phyloP scores from a whole-genome alignment of 345 rosid genomes.

The Punica granatum region DNA sequence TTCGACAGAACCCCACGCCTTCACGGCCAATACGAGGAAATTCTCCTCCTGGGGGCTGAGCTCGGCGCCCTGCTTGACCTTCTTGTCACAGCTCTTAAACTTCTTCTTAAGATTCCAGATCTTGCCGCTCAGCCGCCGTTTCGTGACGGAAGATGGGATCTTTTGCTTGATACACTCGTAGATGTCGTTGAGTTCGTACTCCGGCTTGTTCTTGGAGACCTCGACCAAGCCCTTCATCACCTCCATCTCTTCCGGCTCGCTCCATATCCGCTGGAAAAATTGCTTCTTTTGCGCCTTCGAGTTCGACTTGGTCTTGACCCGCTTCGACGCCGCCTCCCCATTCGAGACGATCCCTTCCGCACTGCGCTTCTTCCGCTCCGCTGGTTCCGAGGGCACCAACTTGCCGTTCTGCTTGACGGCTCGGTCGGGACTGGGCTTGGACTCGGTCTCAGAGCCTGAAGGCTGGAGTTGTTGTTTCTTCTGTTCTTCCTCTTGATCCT shows the following conservation, averaged over 20 bases:
- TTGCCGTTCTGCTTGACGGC: slow-evolving; percentile 1
- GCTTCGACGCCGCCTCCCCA: background rate
- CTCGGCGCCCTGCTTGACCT: background rate
- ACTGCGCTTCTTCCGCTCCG: background rate
- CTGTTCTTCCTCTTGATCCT: too few species aligned
- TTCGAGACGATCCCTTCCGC: too few species aligned
- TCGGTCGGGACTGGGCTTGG: background rate
- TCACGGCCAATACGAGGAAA: background rate
- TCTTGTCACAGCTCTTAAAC: background rate
- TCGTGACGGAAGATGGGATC: background rate
- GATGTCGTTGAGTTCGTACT: background rate
- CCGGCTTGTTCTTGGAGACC: slow-evolving; percentile 6
- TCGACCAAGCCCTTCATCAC: slow-evolving; percentile 3
- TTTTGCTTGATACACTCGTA: slow-evolving; percentile 1
- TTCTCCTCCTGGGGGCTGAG: slow-evolving; percentile 9
- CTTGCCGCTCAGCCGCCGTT: slow-evolving; percentile 1
- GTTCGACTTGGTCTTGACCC: background rate
- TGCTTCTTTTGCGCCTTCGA: background rate
- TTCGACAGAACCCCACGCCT: background rate
- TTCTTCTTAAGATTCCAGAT: background rate
- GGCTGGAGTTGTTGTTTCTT: background rate
- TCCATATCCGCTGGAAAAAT: slow-evolving; percentile 4
- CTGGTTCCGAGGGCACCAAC: background rate
- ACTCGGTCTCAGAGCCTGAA: slow-evolving; percentile 3
- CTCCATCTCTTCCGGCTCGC: slow-evolving; percentile 10